Base-by-base conservation (phyloP, 345 rosid species). In the Citrus medica region DNA sequence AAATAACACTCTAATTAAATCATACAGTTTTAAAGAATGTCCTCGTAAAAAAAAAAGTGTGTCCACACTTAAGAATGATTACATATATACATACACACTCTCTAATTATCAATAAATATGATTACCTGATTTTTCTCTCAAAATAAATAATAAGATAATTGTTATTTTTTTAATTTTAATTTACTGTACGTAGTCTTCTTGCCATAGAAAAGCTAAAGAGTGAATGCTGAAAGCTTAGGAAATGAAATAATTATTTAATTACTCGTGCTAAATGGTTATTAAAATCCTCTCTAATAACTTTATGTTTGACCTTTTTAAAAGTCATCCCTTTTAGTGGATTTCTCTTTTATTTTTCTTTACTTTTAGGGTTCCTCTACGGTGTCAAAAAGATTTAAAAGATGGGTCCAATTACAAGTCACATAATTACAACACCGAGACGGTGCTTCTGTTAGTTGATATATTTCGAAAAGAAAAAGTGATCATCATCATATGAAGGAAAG, bases 271-370 rank as follows among this genome's bases (percentile, higher is more conserved):
- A 24, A 71, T 9, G 40, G 21, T 25, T 9, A 27, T 13, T 5
- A 62, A 13, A 71, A 70, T 37, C 9, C 6, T 19, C 22, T 71
- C 30, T 13, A 19, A 46, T 30, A 70, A 75, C 82, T 81, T 84
- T 72, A 60, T 32, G 58, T 72, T 72, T 84, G 80, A 81, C 82
- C 76, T 64, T 4, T 33, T 22, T 27, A 53, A 77, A 83, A 69
- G 76, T 38, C 58, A 73, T 42, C 73, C 53, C 77, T 75, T 76
- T 69, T 14, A 32, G 37, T 68, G 78, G 62, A 59, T 58, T 76
- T 56, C 4, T 61, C 67, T 64, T 63, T 72, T 61, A 27, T 21
- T 3, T 61, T 3, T 14, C 27, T 21, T 24, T 8, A 2, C 53
- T 32, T 33, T 69, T 40, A 27, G 33, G 51, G 74, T 42, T 67